A percentile compares a stretch with the other conserved stretches of the same genome.
Conservation (phyloP, 176 grass and related monocot genomes). For the Avena insularis region DNA sequence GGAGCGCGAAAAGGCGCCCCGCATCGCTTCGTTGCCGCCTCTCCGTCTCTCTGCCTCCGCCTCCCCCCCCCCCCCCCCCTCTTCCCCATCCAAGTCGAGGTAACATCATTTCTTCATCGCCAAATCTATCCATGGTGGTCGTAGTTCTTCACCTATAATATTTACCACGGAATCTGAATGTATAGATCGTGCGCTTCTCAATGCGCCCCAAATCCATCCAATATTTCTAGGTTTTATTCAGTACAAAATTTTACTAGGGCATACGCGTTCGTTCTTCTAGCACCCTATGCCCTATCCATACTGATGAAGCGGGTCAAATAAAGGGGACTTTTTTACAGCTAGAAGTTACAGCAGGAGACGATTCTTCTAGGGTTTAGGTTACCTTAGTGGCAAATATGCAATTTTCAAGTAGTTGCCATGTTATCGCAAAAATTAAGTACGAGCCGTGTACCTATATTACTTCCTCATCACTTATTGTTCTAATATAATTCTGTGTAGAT, state of each 20-base stretch:
- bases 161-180: not conserved
- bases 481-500: not conserved
- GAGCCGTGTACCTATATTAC: not conserved
- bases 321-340: not conserved
- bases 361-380: conserved; percentile 1
- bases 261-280: not conserved
- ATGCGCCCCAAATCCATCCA: not conserved
- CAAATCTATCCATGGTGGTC: not conserved
- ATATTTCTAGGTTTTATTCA: not conserved
- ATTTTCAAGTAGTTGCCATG: not conserved
- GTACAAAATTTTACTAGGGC: not conserved
- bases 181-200: not conserved
- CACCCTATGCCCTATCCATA: not conserved
- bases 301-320: not conserved
- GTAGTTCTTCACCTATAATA: not conserved
- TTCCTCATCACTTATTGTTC: not conserved
- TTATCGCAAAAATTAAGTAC: not conserved
- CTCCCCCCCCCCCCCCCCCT: no score
- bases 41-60: not conserved
- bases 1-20: not conserved
- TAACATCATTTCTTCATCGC: not conserved
- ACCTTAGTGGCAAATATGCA: not conserved
- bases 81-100: not conserved
- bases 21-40: not conserved
- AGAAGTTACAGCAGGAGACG: not conserved